Evolutionary conservation across 73 alveolate genomes (phyloP), one percentile per base, ranked within the genome.

Genomic region (Stentor coeruleus): DNA sequence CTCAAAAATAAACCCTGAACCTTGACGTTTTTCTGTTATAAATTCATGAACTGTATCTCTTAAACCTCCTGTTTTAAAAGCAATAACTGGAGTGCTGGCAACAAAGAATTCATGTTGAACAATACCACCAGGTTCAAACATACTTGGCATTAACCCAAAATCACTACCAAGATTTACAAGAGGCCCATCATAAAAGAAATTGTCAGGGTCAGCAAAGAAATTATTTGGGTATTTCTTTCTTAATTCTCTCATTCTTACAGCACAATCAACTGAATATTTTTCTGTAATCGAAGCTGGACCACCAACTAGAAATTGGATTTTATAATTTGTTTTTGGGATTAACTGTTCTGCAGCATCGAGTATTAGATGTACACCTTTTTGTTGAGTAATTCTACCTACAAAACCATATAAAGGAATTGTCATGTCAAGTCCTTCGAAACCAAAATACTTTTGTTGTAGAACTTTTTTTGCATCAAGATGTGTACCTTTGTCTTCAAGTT

Each of bases 91-190:
- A 3, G 99, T 97, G 57, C 96, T 88, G 3, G 98, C 99, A 33
- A 97, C 94, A 82, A 97, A 97, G 96, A 97, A 97, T 86, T 97
- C 99, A 85, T 97, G 99, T 82, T 97, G 94, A 3, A 97, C 99
- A 37, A 97, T 97, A 76, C 99, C 99, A 60, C 99, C 99, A 26
- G 99, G 99, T 84, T 97, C 99, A 81, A 97, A 97, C 60, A 89
- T 76, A 3, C 98, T 87, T 49, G 99, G 99, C 99, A 97, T 97
- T 72, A 97, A 82, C 35, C 98, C 99, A 86, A 89, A 97, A 85
- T 97, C 99, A 79, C 97, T 82, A 1, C 99, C 99, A 38, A 95
- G 89, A 86, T 95, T 95, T 30, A 97, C 94, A 42, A 92, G 77
- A 11, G 99, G 94, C 4, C 98, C 99, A 82, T 96, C 99, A 28